Evolutionary conservation across 1,284 basidiomycete genomes (phyloP).

Genomic region (Ustilago sp.): DNA sequence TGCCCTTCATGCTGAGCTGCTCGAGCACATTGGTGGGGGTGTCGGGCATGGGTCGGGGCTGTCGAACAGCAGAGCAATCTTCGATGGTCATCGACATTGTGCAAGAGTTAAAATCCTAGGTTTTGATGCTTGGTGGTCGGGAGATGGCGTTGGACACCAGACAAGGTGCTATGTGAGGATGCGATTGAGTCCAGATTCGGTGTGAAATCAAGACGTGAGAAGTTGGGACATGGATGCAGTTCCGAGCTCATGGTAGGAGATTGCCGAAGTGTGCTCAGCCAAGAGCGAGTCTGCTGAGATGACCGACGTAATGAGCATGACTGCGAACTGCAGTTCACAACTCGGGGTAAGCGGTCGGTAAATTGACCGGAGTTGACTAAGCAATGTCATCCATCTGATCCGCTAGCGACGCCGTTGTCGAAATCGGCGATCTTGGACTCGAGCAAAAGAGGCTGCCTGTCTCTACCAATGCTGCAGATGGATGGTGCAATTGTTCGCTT

Average conservation of each 20-base stretch:
- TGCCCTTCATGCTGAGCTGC: conserved; percentile 65
- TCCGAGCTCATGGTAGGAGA: not conserved
- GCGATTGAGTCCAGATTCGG: not conserved
- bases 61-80: conserved; percentile 45
- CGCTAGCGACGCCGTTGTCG: too few relatives aligned
- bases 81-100: conserved; percentile 60
- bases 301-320: not conserved
- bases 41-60: conserved; percentile 45
- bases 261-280: not conserved
- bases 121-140: not conserved
- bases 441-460: too few relatives aligned
- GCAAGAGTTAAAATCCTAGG: not conserved
- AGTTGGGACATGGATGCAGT: not conserved
- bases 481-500: too few relatives aligned
- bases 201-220: not conserved
- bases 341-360: not conserved
- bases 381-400: too few relatives aligned
- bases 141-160: not conserved
- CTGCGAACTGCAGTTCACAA: not conserved
- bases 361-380: not conserved
- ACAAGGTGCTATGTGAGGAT: not conserved
- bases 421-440: too few relatives aligned
- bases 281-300: not conserved
- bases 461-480: too few relatives aligned
- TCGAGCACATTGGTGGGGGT: conserved; percentile 54